A percentile compares a stretch with the other conserved stretches of the same genome.
phyloP scores from a whole-genome alignment of 2,329 filamentous ascomycete species.

The Aotearoamyces nothofagi region DNA sequence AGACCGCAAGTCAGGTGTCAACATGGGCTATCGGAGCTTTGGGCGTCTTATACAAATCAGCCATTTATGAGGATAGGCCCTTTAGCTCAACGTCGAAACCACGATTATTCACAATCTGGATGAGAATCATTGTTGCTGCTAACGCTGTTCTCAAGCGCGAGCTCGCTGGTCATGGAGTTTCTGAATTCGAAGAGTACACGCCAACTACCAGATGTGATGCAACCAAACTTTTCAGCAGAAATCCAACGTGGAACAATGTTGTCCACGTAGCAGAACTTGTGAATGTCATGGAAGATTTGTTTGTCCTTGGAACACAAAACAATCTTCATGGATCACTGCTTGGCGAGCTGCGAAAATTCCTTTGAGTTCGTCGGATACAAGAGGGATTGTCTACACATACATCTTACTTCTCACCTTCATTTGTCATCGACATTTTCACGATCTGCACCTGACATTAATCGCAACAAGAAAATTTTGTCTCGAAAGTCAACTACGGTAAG shows the following conservation, averaged over 20 bases:
- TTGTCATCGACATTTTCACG: too few relatives aligned
- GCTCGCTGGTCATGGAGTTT: background rate
- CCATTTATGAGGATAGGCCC: constrained; percentile 38
- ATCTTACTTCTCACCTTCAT: too few relatives aligned
- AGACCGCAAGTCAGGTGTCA: constrained; percentile 6
- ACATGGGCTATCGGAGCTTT: constrained; percentile 28
- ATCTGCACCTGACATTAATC: too few relatives aligned
- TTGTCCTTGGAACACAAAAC: background rate
- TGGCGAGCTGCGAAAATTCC: too few relatives aligned
- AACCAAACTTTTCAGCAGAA: background rate
- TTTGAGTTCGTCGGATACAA: too few relatives aligned
- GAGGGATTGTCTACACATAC: too few relatives aligned
- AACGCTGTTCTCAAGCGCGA: constrained; percentile 5
- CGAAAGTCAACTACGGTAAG: too few relatives aligned
- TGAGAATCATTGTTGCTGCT: constrained; percentile 24
- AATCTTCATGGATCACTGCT: too few relatives aligned
- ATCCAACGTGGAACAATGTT: background rate
- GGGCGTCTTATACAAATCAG: constrained; percentile 6
- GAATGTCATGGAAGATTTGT: background rate
- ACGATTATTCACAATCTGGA: constrained; percentile 47
- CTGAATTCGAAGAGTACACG: too few relatives aligned
- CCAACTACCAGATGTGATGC: background rate
- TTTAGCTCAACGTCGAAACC: constrained; percentile 60
- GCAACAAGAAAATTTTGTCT: too few relatives aligned
- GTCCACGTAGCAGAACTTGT: background rate